A percentile compares a stretch with the other conserved stretches of the same genome.
phyloP scores from a whole-genome alignment of 2,329 filamentous ascomycete genomes.

The Curvularia sp. region DNA sequence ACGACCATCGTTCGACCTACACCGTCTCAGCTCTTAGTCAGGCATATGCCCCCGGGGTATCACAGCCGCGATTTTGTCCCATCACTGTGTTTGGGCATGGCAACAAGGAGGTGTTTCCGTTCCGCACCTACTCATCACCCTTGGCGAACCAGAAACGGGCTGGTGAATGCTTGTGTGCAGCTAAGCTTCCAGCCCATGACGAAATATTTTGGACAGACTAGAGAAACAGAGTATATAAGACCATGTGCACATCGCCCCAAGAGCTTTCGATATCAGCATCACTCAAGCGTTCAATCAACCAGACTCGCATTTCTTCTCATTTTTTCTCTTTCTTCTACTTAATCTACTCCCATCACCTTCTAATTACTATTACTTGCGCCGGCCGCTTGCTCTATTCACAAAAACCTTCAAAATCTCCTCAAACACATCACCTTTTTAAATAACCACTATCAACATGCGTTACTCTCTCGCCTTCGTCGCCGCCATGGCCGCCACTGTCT shows the following conservation, averaged over 20 bases:
- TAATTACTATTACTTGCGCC: conserved; percentile 46
- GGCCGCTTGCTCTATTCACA: conserved; percentile 44
- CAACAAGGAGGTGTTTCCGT: conserved; percentile 11
- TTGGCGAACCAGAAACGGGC: conserved; percentile 16
- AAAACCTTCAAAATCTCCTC: background rate
- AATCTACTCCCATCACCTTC: conserved; percentile 25
- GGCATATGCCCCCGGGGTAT: conserved; percentile 30
- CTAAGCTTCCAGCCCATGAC: conserved; percentile 38
- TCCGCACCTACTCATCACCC: background rate
- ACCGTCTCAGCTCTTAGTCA: conserved; percentile 35
- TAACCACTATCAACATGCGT: conserved; percentile 53
- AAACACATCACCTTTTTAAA: conserved; percentile 12
- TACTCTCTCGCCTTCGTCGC: conserved; percentile 57
- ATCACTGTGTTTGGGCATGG: conserved; percentile 25
- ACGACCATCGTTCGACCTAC: conserved; percentile 35
- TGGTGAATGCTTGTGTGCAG: conserved; percentile 37
- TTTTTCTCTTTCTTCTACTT: background rate
- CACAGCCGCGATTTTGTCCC: conserved; percentile 22
- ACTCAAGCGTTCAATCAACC: conserved; percentile 18
- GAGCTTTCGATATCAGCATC: conserved; percentile 34
- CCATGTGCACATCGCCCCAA: conserved; percentile 16
- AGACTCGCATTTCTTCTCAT: conserved; percentile 36
- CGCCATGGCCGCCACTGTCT: conserved; percentile 57
- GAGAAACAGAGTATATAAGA: conserved; percentile 39
- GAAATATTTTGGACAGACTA: background rate